These are phyloP conservation scores for Aspergillus sclerotioniger DNA, from an alignment of 495 filamentous ascomycete species.

Conservation along the genomic window DNA sequence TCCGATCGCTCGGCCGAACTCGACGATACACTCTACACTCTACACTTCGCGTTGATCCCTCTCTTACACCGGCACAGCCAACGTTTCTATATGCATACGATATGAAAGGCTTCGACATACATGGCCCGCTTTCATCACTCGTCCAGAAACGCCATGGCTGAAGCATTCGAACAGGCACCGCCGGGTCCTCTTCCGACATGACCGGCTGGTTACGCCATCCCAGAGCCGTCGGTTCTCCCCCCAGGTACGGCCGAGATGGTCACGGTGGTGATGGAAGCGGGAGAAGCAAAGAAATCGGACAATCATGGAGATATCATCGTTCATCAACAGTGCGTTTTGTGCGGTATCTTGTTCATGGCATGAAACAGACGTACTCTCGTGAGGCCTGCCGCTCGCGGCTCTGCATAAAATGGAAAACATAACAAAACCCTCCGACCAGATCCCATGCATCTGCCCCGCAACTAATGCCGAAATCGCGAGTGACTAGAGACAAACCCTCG, in stretches of 20 bases:
- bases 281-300: conserved; percentile 3
- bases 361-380: conserved; percentile 29
- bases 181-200: background rate
- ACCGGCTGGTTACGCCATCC: background rate
- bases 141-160: conserved; percentile 18
- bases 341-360: conserved; percentile 31
- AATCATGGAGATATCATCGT: conserved; percentile 18
- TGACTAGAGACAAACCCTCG: background rate
- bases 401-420: conserved; percentile 14
- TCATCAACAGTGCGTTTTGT: conserved; percentile 26
- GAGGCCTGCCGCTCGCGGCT: conserved; percentile 27
- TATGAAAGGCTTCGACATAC: conserved; percentile 12
- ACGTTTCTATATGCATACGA: conserved; percentile 23
- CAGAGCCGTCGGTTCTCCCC: background rate
- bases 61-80: conserved; percentile 12
- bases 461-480: conserved; percentile 9
- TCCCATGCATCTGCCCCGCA: conserved; percentile 11
- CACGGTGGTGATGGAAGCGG: conserved; percentile 4
- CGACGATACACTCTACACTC: background rate
- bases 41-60: background rate
- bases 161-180: background rate
- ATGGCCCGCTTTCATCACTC: conserved; percentile 15
- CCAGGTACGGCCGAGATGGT: background rate
- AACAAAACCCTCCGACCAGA: conserved; percentile 16
- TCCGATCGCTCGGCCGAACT: background rate